Evolutionary conservation across 2,329 filamentous ascomycete species (phyloP), one percentile per base, ranked within the genome.

Genomic region (Pseudogymnoascus sp.): DNA sequence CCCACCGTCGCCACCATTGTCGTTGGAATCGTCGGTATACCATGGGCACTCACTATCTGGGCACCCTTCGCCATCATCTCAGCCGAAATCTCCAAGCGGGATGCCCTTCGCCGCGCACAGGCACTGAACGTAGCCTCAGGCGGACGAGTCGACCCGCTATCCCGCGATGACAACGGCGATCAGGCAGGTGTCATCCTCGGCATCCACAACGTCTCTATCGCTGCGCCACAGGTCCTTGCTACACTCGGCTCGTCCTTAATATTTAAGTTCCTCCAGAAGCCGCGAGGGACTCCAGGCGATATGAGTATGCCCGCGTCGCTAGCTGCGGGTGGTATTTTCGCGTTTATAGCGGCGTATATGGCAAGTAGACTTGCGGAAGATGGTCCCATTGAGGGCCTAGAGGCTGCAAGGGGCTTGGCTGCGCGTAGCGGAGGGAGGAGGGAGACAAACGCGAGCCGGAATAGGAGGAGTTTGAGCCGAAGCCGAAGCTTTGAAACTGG

Each of bases 1-100:
- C 86, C 91, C 6, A 79, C 83, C 64, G 84, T 82, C 8, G 93
- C 90, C 1, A 96, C 90, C 0, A 80, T 85, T 1, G 82, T 96
- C 36, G 88, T 96, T 63, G 90, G 87, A 1, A 78, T 95, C 23
- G 86, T 96, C 59, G 93, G 93, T 36, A 86, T 97, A 64, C 92
- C 91, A 1, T 97, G 93, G 93, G 92, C 93, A 21, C 79, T 97
- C 71, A 92, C 92, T 1, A 84, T 96, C 26, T 97, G 93, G 93
- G 93, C 93, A 0, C 93, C 93, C 0, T 97, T 93, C 78, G 93
- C 93, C 40, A 89, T 97, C 69, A 97, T 97, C 73, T 92, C 91
- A 54, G 91, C 91, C 4, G 93, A 97, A 75, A 93, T 97, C 66
- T 90, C 89, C 66, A 89, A 87, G 65, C 87, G 91, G 5, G 90